Evolutionary conservation across 768 basidiomycete genomes (phyloP), one percentile per base, ranked within the genome.

Genomic region (Lentinula sp.): DNA sequence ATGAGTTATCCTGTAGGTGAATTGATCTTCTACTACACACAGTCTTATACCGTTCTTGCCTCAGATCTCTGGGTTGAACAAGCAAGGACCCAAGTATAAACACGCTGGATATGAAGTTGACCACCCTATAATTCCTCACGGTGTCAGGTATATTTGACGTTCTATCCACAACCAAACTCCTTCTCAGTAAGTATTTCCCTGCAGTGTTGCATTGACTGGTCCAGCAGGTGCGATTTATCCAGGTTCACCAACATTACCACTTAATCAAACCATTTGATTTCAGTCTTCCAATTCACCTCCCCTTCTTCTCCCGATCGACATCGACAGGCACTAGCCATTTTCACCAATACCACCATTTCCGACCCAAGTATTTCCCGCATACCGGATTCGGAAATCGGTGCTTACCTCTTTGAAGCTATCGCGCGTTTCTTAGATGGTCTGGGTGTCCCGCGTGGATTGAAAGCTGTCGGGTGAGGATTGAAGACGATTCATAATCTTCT

Each of bases 241-340:
- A 9, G n/a, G 15, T 43, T 42, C 42, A 20, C 35, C 6, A 46
- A 33, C 28, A 28, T 28, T 28, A 28, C 28, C 28, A 28, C 48
- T 48, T 53, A 10, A 15, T n/a, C 32, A 36, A 23, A 28, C 33
- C 36, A 9, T 7, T 6, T 8, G 6, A 4, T 6, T 15, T 20
- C 54, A 84, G 96, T 98, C 48, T 98, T 98, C 81, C 85, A 90
- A 68, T 98, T 95, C 74, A 98, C 96, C 7, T 90, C 96, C 0
- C 95, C 96, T 6, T 95, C 95, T 4, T 88, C 93, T 0, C 93
- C 95, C 2, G 85, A 88, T 62, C 88, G 95, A 46, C 95, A 98
- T 74, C 88, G 95, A 49, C 86, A 93, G 72, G 92, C 87, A 1
- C 81, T 95, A 15, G 86, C 90, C 2, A 86, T 96, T 67, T 98